Evolutionary conservation across 2,329 filamentous ascomycete species (phyloP).

Genomic region (Ophiocordyceps sinensis): DNA sequence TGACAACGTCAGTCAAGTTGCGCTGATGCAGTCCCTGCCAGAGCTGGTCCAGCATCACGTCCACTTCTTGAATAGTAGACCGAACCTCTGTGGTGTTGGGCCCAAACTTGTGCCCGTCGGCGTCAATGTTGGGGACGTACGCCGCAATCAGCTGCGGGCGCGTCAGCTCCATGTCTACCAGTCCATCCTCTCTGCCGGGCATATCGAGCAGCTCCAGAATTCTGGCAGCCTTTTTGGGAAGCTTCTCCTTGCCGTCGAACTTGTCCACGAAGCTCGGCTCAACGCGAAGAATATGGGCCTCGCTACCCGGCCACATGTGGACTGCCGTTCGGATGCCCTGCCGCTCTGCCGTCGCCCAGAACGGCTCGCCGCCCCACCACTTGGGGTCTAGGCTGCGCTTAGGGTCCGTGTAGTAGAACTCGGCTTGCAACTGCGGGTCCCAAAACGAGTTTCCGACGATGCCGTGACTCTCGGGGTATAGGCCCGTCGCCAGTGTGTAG

Average conservation of each 20-base stretch:
- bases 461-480: conserved; percentile 87
- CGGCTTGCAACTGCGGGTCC: conserved; percentile 61
- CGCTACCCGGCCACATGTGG: conserved; percentile 98
- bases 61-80: conserved; percentile 62
- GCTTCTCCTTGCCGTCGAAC: conserved; percentile 63
- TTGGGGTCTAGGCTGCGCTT: conserved; percentile 62
- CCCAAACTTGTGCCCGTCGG: conserved; percentile 73
- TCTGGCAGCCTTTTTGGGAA: conserved; percentile 62
- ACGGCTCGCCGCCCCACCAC: conserved; percentile 90
- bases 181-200: conserved; percentile 52
- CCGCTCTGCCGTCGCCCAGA: conserved; percentile 86
- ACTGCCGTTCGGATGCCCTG: conserved; percentile 67
- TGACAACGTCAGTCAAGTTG: conserved; percentile 81
- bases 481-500: conserved; percentile 80
- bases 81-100: conserved; percentile 91
- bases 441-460: conserved; percentile 92
- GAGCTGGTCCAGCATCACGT: conserved; percentile 65
- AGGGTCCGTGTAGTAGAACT: conserved; percentile 81
- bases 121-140: conserved; percentile 87
- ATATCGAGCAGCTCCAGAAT: conserved; percentile 75
- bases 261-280: conserved; percentile 73
- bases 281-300: conserved; percentile 64
- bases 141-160: conserved; percentile 85
- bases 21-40: conserved; percentile 63
- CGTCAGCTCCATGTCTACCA: conserved; percentile 33